phyloP scores from a whole-genome alignment of 495 filamentous ascomycete genomes.

The Pseudevernia furfuracea region DNA sequence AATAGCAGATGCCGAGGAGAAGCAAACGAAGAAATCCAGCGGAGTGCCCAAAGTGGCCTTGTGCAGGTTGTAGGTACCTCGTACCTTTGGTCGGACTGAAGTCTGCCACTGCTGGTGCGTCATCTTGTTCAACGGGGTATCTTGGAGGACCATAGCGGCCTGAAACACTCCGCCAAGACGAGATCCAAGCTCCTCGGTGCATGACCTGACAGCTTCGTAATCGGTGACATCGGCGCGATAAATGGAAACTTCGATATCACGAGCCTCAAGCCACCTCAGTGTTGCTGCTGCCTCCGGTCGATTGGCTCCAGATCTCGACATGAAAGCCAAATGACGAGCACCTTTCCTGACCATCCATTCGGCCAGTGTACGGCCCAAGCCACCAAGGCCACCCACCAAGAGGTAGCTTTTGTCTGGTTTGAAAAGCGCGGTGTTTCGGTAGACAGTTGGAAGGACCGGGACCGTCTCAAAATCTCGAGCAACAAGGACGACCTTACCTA shows the following conservation, averaged over 20 bases:
- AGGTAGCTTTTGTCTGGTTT: constrained; percentile 42
- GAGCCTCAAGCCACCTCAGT: constrained; percentile 20
- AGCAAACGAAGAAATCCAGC: constrained; percentile 41
- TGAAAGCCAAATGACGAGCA: constrained; percentile 46
- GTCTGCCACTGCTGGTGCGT: constrained; percentile 42
- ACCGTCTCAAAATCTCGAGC: constrained; percentile 16
- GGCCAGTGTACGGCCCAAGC: constrained; percentile 47
- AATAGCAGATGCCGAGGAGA: constrained; percentile 30
- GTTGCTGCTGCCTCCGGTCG: constrained; percentile 27
- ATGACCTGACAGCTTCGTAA: constrained; percentile 20
- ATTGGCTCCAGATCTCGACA: constrained; percentile 38
- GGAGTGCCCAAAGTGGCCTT: constrained; percentile 19
- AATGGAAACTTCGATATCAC: constrained; percentile 26
- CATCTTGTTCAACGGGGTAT: constrained; percentile 52
- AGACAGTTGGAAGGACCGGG: constrained; percentile 12
- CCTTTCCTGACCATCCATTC: constrained; percentile 52
- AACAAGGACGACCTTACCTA: constrained; percentile 19
- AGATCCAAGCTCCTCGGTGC: constrained; percentile 34
- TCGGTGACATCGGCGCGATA: constrained; percentile 38
- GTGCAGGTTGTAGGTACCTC: constrained; percentile 41
- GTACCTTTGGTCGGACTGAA: constrained; percentile 49
- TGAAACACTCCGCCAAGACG: constrained; percentile 48
- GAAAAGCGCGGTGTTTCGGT: constrained; percentile 25
- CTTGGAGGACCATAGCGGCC: constrained; percentile 40
- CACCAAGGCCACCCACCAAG: constrained; percentile 54